phyloP scores from a whole-genome alignment of 2,329 filamentous ascomycete species.

The Cladosporium oxysporum region DNA sequence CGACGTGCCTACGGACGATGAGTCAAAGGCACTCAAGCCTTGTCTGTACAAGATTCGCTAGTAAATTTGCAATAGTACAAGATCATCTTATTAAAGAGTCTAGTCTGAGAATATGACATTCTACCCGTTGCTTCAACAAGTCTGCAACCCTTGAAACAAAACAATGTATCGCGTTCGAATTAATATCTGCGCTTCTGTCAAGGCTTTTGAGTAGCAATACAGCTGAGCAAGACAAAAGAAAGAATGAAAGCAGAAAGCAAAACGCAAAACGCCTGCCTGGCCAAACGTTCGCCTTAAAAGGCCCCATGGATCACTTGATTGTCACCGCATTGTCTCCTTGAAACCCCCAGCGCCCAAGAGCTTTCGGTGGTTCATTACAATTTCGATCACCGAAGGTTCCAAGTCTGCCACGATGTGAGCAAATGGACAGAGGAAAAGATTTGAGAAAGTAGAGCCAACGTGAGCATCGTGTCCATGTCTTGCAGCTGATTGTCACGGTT shows the following conservation, averaged over 20 bases:
- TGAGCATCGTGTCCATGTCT: slow-evolving; percentile 2
- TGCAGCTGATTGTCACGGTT: neutral
- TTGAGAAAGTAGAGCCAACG: neutral
- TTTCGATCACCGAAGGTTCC: neutral
- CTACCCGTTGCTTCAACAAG: neutral
- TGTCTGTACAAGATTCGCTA: slow-evolving; percentile 92
- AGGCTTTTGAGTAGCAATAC: neutral
- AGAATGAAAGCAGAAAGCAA: neutral
- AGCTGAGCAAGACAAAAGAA: neutral
- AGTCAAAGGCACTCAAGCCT: slow-evolving; percentile 79
- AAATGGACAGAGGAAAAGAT: neutral
- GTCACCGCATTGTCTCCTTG: no score
- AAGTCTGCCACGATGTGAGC: neutral
- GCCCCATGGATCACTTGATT: neutral
- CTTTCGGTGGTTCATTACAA: neutral
- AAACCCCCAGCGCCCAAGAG: neutral
- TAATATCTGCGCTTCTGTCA: neutral
- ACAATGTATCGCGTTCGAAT: neutral
- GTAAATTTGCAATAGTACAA: slow-evolving; percentile 38
- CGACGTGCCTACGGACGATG: slow-evolving; percentile 59
- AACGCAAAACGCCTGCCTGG: neutral
- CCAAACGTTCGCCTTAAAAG: neutral
- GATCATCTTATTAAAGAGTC: neutral
- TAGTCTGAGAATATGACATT: neutral
- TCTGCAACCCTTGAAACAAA: neutral